Evolutionary conservation across 306 rosid genomes (phyloP).

Genomic region (Vigna mungo): DNA sequence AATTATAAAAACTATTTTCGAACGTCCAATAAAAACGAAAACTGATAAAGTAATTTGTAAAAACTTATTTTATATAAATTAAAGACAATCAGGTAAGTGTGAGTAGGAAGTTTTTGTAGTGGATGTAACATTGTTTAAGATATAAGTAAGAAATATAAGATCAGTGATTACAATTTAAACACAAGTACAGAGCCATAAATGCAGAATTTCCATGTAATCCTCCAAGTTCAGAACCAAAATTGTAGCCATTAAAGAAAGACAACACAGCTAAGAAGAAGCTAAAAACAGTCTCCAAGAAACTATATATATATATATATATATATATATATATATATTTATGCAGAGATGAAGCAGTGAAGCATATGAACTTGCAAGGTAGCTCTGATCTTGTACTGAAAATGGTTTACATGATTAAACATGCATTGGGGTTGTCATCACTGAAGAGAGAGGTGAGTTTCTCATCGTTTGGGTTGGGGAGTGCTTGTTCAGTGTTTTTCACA

Average conservation of each 20-base stretch:
- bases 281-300: background rate
- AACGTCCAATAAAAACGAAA: too few species aligned
- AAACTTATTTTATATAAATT: too few species aligned
- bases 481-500: constrained; percentile 69
- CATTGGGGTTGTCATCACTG: constrained; percentile 92
- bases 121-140: too few species aligned
- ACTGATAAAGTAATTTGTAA: too few species aligned
- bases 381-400: background rate
- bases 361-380: background rate
- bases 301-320: background rate
- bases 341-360: background rate
- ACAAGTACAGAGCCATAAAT: background rate
- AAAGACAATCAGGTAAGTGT: too few species aligned
- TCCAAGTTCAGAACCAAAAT: constrained; percentile 22
- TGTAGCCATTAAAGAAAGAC: background rate
- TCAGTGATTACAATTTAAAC: background rate
- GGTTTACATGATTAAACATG: constrained; percentile 78
- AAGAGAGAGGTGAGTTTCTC: constrained; percentile 69
- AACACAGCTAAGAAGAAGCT: background rate
- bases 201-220: background rate
- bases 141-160: too few species aligned
- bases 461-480: constrained; percentile 62
- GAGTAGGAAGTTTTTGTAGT: too few species aligned
- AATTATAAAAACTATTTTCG: too few species aligned
- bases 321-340: too few species aligned